Percentiles rank a stretch among this genome's conserved stretches.
These are phyloP conservation scores for Ulmus americana DNA, from an alignment of 331 rosid genomes.

Conservation along the genomic window DNA sequence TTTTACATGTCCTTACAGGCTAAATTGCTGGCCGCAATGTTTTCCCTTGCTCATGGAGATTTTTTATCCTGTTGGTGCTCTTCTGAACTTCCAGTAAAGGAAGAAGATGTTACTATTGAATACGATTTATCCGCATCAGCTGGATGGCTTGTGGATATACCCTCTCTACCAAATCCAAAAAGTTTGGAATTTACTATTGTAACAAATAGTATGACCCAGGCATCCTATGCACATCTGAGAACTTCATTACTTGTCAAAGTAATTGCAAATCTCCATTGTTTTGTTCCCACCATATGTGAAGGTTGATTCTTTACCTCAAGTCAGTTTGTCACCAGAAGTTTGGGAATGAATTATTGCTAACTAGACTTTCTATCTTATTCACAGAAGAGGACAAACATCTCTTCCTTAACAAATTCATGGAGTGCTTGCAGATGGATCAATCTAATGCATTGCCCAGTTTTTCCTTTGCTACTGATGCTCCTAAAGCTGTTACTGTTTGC, in stretches of 20 bases:
- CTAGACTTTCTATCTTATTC: constrained; percentile 26
- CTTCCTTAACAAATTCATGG: constrained; percentile 70
- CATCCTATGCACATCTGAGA: constrained; percentile 80
- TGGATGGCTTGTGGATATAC: constrained; percentile 81
- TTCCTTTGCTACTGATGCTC: constrained; percentile 51
- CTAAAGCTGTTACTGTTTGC: constrained; percentile 54
- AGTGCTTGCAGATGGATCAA: constrained; percentile 71
- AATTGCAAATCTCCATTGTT: constrained; percentile 97
- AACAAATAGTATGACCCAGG: constrained; percentile 49
- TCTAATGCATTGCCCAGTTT: constrained; percentile 54
- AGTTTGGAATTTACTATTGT: constrained; percentile 50
- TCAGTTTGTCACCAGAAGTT: constrained; percentile 18
- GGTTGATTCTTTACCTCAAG: constrained; percentile 45
- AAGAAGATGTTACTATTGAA: constrained; percentile 75
- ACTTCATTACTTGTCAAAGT: constrained; percentile 85
- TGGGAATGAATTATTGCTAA: constrained; percentile 18
- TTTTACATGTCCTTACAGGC: constrained; percentile 66
- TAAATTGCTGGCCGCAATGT: constrained; percentile 75
- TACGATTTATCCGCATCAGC: constrained; percentile 75
- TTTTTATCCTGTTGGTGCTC: constrained; percentile 91
- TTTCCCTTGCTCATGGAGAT: constrained; percentile 78
- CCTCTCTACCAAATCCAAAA: constrained; percentile 33
- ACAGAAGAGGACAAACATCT: constrained; percentile 91
- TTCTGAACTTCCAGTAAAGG: constrained; percentile 62
- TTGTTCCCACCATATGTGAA: constrained; percentile 82